Percentiles rank a stretch among this genome's conserved stretches.
Conservation (phyloP, 148 eudicot species). For the Gaultheria prostrata region DNA sequence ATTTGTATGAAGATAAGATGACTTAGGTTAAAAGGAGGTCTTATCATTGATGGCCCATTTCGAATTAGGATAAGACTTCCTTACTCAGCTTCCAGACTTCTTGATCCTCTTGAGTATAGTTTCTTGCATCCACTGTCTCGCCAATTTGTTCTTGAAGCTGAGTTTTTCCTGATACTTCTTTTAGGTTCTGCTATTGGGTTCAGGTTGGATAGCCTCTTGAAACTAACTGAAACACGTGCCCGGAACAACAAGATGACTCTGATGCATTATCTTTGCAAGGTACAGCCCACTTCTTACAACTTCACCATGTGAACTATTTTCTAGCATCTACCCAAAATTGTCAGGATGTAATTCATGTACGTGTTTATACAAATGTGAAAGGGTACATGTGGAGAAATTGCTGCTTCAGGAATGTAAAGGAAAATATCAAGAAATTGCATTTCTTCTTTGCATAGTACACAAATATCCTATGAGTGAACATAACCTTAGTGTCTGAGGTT, state of each 20-base stretch:
- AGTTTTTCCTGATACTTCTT: conserved; percentile 12
- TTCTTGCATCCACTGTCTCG: neutral
- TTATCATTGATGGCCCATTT: neutral
- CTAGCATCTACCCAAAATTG: neutral
- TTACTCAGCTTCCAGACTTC: neutral
- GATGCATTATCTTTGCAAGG: conserved; percentile 98
- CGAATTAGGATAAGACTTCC: neutral
- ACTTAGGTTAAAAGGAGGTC: neutral
- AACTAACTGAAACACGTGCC: conserved; percentile 92
- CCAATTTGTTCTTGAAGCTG: conserved; percentile 3
- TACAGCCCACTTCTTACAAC: conserved; percentile 16
- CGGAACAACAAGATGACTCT: conserved; percentile 89
- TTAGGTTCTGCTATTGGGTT: conserved; percentile 94
- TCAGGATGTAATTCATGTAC: neutral
- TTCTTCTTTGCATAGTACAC: neutral
- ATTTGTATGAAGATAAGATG: neutral
- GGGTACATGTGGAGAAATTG: neutral
- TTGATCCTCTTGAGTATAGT: conserved; percentile 8
- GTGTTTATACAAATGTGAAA: neutral
- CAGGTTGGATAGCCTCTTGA: conserved; percentile 87
- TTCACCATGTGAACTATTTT: conserved; percentile 1
- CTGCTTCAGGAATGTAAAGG: neutral
- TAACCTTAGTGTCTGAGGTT: neutral
- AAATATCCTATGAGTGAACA: neutral
- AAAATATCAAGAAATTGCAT: neutral